These are phyloP conservation scores for Cornus kousa DNA, from an alignment of 148 eudicot species.

Conservation along the genomic window DNA sequence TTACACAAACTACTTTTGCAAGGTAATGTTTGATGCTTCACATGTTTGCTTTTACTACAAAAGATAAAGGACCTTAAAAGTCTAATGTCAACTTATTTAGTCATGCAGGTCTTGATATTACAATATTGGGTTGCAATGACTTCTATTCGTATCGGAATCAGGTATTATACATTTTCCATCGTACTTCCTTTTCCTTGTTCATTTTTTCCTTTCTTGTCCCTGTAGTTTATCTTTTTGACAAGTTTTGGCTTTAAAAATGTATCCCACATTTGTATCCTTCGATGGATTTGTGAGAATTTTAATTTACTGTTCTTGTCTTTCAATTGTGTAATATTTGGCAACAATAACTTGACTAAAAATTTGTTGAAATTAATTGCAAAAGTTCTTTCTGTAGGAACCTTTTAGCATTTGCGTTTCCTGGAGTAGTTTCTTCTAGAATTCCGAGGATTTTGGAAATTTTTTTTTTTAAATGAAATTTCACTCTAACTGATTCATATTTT, in stretches of 20 bases:
- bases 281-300: background rate
- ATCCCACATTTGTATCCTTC: background rate
- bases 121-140: conserved; percentile 91
- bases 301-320: background rate
- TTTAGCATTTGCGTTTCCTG: no score
- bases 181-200: background rate
- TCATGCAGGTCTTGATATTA: conserved; percentile 95
- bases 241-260: background rate
- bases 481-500: no score
- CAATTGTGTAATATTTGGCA: background rate
- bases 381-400: background rate
- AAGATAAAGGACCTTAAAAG: background rate
- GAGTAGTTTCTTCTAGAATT: no score
- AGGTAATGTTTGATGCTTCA: conserved; percentile 44
- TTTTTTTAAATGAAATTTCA: no score
- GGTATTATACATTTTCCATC: conserved; percentile 35
- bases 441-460: no score
- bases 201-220: background rate
- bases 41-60: background rate
- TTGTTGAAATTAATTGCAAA: background rate
- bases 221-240: background rate
- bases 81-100: conserved; percentile 34
- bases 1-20: conserved; percentile 66
- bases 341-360: background rate
- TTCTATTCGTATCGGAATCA: conserved; percentile 94